Evolutionary conservation across 2,329 filamentous ascomycete genomes (phyloP).

Genomic region (Penicillium corylophilum): DNA sequence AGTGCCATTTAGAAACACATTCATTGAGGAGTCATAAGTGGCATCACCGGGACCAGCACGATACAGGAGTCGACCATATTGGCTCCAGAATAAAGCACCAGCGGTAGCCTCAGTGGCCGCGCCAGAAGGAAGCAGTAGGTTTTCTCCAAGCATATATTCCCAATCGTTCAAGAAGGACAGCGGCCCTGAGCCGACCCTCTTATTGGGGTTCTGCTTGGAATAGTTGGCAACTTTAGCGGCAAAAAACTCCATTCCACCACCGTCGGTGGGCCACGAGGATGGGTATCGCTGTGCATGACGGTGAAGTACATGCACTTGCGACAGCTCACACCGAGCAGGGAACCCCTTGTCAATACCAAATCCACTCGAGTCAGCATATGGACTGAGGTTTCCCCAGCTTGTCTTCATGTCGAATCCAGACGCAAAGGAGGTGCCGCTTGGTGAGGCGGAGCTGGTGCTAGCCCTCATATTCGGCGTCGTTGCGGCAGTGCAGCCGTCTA

Average conservation of each 20-base stretch:
- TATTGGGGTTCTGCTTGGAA: constrained; percentile 36
- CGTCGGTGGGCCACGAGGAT: constrained; percentile 48
- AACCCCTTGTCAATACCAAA: constrained; percentile 41
- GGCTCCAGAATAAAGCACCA: constrained; percentile 54
- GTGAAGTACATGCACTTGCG: constrained; percentile 55
- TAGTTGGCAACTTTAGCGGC: constrained; percentile 50
- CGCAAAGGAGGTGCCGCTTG: constrained; percentile 25
- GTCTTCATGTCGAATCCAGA: constrained; percentile 30
- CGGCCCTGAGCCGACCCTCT: constrained; percentile 45
- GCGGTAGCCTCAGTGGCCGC: constrained; percentile 51
- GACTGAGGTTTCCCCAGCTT: constrained; percentile 31
- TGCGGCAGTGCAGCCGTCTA: constrained; percentile 5
- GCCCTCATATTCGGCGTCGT: background rate
- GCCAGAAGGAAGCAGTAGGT: constrained; percentile 50
- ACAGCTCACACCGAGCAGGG: constrained; percentile 55
- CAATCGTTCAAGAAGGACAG: constrained; percentile 55
- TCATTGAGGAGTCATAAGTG: constrained; percentile 45
- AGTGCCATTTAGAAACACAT: constrained; percentile 46
- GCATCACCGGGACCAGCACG: constrained; percentile 49
- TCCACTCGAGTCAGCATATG: constrained; percentile 21
- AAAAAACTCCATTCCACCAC: constrained; percentile 50
- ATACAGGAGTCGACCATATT: constrained; percentile 55
- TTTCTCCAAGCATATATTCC: constrained; percentile 47
- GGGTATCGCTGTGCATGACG: constrained; percentile 57
- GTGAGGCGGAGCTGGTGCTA: constrained; percentile 7